Conservation (phyloP, 2,329 filamentous ascomycete genomes). For the Metarhizium guizhouense region DNA sequence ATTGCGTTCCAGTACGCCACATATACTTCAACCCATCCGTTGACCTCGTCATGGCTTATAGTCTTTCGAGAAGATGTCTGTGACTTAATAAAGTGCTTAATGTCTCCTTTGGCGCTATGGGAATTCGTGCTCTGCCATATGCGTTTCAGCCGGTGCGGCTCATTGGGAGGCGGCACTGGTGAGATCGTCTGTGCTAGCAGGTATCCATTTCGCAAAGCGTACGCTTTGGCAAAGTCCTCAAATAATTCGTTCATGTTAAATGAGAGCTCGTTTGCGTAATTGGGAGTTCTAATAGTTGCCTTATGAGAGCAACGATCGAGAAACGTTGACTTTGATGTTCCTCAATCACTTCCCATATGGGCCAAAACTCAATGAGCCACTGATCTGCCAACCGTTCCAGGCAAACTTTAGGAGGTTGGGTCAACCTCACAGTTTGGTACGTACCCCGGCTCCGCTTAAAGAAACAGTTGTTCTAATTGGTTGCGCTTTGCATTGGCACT, state of each 20-base stretch:
- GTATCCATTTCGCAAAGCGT: conserved; percentile 58
- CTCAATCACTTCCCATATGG: neutral
- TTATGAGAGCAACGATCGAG: neutral
- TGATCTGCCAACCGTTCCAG: no score
- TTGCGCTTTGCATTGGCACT: neutral
- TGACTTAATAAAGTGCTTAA: conserved; percentile 63
- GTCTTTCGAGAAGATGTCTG: conserved; percentile 43
- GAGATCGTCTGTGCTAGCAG: conserved; percentile 65
- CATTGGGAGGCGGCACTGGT: conserved; percentile 53
- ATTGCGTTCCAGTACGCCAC: conserved; percentile 75
- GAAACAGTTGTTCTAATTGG: neutral
- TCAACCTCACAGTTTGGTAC: neutral
- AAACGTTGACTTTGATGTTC: neutral
- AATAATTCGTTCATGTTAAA: conserved; percentile 63
- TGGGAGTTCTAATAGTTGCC: neutral
- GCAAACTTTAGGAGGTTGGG: neutral
- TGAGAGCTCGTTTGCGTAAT: neutral
- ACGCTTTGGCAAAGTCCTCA: conserved; percentile 61
- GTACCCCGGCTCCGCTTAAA: neutral
- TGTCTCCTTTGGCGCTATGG: conserved; percentile 55
- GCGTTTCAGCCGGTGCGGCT: conserved; percentile 56
- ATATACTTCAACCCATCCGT: conserved; percentile 84
- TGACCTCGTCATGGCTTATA: conserved; percentile 57
- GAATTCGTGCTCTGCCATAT: conserved; percentile 65
- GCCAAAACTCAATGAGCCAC: neutral